These are phyloP conservation scores for Vachellia collinsii DNA, from an alignment of 306 rosid genomes.

Conservation along the genomic window DNA sequence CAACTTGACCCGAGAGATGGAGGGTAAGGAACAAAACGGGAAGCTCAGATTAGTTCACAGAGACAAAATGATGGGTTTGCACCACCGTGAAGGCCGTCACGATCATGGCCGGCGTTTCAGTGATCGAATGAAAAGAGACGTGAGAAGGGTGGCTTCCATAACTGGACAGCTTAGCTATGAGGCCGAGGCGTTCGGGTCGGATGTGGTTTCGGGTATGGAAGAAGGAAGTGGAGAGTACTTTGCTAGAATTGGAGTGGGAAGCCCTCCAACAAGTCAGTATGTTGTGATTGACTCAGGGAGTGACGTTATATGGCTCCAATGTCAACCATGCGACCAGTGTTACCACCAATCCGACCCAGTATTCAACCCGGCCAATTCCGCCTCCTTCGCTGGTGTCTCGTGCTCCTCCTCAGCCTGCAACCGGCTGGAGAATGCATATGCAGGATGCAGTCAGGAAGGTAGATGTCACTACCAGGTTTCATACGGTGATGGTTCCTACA, in stretches of 20 bases:
- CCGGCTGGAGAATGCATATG: constrained; percentile 56
- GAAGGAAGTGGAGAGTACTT: constrained; percentile 92
- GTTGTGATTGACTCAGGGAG: constrained; percentile 88
- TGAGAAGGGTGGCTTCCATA: constrained; percentile 44
- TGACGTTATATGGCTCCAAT: constrained; percentile 89
- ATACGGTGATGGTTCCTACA: constrained; percentile 89
- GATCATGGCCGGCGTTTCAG: constrained; percentile 27
- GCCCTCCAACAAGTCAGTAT: constrained; percentile 75
- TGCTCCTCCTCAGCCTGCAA: constrained; percentile 69
- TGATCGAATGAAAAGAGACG: constrained; percentile 54
- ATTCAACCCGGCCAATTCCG: constrained; percentile 75
- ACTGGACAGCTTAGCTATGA: not conserved
- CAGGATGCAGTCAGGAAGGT: constrained; percentile 56
- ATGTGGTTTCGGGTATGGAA: constrained; percentile 76
- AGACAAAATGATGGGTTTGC: constrained; percentile 37
- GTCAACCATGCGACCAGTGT: constrained; percentile 78
- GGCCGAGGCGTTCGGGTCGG: constrained; percentile 62
- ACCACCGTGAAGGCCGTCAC: not conserved
- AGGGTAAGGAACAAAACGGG: constrained; percentile 36
- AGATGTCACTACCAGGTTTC: constrained; percentile 72
- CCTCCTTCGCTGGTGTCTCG: constrained; percentile 64
- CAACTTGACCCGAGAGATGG: constrained; percentile 32
- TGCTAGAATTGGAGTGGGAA: constrained; percentile 77
- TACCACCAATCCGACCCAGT: constrained; percentile 87
- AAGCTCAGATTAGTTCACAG: constrained; percentile 56